Evolutionary conservation across 1,284 basidiomycete genomes (phyloP), one percentile per base, ranked within the genome.

Genomic region (Somion occarium): DNA sequence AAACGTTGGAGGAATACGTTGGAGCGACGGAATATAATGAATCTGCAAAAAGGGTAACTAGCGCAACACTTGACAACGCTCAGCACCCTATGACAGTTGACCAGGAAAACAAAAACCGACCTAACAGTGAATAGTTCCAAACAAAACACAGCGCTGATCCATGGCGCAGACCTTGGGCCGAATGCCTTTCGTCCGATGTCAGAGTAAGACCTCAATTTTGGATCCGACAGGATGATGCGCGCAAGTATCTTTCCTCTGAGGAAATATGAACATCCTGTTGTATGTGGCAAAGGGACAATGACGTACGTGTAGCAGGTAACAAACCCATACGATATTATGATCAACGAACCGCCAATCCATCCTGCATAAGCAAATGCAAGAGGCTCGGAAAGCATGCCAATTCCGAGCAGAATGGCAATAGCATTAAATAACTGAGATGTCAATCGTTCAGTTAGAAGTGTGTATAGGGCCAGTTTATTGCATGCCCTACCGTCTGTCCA

Each of bases 161-260:
- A 63, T 2, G 79, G 69, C 38, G 80, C 83, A 0, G 86, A 86
- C 46, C 74, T 75, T 2, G 78, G 76, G 2, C 93, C 93, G 65
- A 95, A 95, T 1, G 92, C 92, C 62, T 88, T 91, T 51, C 82
- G 79, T 23, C 91, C 91, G 54, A 96, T 91, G 64, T 97, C 93
- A 4, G 91, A 83, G 66, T 96, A 97, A 1, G 92, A 92, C 26
- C 81, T 77, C 46, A 94, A 64, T 11, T 75, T 76, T 2, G 80
- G 76, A 63, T 96, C 91, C 2, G 76, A 70, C 13, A 83, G 63
- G 50, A 95, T 91, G 44, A 93, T 78, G 41, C 72, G 71, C 1
- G 91, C 90, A 11, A 96, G 79, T 34, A 93, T 80, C 67, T 94
- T 94, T 13, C 91, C 92, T 2, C 91, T 93, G 23, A 46, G 38